Conservation (phyloP, 1,284 basidiomycete species). For the Caloboletus inedulis region DNA sequence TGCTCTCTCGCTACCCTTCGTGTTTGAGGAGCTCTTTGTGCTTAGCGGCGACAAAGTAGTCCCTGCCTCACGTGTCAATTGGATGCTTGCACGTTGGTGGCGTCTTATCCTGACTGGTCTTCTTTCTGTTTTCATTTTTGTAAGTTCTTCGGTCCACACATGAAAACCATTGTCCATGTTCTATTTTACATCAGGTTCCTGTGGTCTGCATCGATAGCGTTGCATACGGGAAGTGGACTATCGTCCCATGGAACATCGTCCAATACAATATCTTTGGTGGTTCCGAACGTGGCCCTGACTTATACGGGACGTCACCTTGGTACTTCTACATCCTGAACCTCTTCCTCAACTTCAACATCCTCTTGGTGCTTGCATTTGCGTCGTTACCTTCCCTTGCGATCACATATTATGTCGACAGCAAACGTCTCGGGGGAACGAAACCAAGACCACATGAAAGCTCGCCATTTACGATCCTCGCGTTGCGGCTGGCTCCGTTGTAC, state of each 20-base stretch:
- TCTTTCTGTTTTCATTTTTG: constrained; percentile 63
- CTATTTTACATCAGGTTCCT: constrained; percentile 57
- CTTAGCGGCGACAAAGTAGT: constrained; percentile 71
- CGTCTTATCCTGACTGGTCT: constrained; percentile 59
- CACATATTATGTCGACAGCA: constrained; percentile 73
- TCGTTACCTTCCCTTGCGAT: constrained; percentile 79
- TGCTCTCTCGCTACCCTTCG: constrained; percentile 83
- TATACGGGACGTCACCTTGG: constrained; percentile 92
- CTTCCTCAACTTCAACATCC: constrained; percentile 89
- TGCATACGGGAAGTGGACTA: constrained; percentile 76
- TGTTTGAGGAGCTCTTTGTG: constrained; percentile 87
- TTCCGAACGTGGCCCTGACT: constrained; percentile 74
- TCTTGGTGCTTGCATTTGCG: constrained; percentile 75
- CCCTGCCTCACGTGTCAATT: constrained; percentile 44
- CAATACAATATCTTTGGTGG: constrained; percentile 90
- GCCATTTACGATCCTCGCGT: constrained; percentile 70
- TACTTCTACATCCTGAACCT: constrained; percentile 85
- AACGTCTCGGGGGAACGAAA: constrained; percentile 69
- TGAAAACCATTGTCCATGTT: background rate
- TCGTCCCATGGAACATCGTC: constrained; percentile 93
- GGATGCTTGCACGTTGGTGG: constrained; percentile 62
- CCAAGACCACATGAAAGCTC: constrained; percentile 62
- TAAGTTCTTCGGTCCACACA: constrained; percentile 40
- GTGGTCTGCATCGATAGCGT: constrained; percentile 80
- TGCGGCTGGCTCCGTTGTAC: constrained; percentile 85